Percentiles rank a stretch among this genome's conserved stretches.
phyloP scores from a whole-genome alignment of 257 asterid genomes.

The Verbascum thapsus region DNA sequence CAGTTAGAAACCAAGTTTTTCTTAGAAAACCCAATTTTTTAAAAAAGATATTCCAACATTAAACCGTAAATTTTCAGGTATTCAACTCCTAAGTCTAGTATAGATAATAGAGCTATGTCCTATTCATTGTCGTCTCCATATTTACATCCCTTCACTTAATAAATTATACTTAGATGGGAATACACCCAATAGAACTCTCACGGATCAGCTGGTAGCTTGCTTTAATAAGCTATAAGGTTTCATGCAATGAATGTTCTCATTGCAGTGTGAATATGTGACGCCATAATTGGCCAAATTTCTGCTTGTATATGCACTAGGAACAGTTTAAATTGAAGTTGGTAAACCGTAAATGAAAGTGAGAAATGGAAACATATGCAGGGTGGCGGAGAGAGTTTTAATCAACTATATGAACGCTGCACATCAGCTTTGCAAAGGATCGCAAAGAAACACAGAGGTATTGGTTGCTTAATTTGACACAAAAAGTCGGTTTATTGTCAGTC shows the following conservation, averaged over 20 bases:
- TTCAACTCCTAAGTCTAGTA: neutral
- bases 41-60: neutral
- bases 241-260: neutral
- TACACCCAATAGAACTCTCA: conserved; percentile 15
- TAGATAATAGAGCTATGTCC: neutral
- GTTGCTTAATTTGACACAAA: neutral
- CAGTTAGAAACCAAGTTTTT: neutral
- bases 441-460: conserved; percentile 62
- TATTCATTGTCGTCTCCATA: neutral
- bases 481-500: neutral
- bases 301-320: conserved; percentile 11
- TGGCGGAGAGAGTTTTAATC: conserved; percentile 92
- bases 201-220: neutral
- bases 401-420: conserved; percentile 76
- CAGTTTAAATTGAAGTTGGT: neutral
- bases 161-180: neutral
- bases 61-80: neutral
- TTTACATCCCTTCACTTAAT: neutral
- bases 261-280: too few species aligned
- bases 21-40: too few species aligned
- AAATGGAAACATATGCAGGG: conserved; percentile 53
- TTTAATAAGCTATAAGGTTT: neutral
- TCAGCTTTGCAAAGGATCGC: conserved; percentile 66
- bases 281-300: too few species aligned
- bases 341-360: neutral